These are phyloP conservation scores for Fusarium sambucinum DNA, from an alignment of 2,329 filamentous ascomycete genomes.

Conservation along the genomic window DNA sequence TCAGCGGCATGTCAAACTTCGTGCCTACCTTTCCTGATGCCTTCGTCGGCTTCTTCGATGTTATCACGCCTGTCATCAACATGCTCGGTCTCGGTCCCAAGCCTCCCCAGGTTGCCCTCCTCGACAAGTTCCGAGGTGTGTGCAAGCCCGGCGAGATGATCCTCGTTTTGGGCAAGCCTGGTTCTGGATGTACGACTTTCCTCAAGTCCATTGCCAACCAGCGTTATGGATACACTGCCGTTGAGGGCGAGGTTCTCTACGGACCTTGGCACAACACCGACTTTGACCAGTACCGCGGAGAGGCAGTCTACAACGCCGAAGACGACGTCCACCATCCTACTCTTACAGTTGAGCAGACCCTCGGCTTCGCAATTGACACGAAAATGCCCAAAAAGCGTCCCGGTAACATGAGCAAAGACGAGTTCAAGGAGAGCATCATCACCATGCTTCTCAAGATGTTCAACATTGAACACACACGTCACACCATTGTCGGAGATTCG, in stretches of 20 bases:
- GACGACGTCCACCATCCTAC: conserved; percentile 89
- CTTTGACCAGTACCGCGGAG: conserved; percentile 81
- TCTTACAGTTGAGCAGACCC: conserved; percentile 87
- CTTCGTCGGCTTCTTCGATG: conserved; percentile 80
- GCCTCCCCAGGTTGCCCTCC: conserved; percentile 77
- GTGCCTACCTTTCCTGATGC: conserved; percentile 82
- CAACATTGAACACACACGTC: conserved; percentile 88
- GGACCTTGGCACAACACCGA: conserved; percentile 78
- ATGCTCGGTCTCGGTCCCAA: conserved; percentile 75
- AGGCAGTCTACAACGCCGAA: conserved; percentile 83
- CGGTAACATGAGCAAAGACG: conserved; percentile 75
- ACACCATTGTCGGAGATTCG: conserved; percentile 86
- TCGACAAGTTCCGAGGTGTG: conserved; percentile 78
- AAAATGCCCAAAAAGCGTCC: conserved; percentile 87
- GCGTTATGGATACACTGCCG: conserved; percentile 65
- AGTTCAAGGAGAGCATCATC: conserved; percentile 83
- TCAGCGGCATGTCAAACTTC: conserved; percentile 79
- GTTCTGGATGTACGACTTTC: conserved; percentile 78
- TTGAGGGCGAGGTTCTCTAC: conserved; percentile 79
- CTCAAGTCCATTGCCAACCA: conserved; percentile 77
- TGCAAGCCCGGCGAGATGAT: conserved; percentile 90
- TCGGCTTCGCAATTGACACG: conserved; percentile 85
- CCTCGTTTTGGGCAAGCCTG: conserved; percentile 82
- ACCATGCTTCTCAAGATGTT: conserved; percentile 87
- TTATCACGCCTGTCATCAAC: conserved; percentile 72